Evolutionary conservation across 1,139 yeast species (phyloP).

Genomic region (Magnusiomyces tetraspermus): DNA sequence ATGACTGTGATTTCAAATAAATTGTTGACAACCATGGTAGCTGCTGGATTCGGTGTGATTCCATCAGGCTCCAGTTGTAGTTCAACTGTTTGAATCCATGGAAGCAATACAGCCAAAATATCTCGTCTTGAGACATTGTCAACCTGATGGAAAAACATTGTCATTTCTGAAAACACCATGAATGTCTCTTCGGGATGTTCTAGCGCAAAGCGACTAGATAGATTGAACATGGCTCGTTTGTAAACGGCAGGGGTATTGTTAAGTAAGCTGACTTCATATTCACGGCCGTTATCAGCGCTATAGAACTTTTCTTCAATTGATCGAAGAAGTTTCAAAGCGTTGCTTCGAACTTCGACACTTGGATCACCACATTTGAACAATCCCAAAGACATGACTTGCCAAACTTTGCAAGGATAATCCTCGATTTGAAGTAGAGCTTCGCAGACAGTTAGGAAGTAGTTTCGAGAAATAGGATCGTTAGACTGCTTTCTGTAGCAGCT

Average conservation of each 20-base stretch:
- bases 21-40: conserved; percentile 66
- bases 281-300: conserved; percentile 39
- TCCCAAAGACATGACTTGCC: conserved; percentile 55
- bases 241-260: conserved; percentile 65
- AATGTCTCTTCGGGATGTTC: conserved; percentile 50
- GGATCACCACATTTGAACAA: conserved; percentile 63
- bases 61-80: conserved; percentile 45
- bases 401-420: conserved; percentile 39
- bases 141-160: conserved; percentile 59
- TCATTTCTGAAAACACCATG: conserved; percentile 59
- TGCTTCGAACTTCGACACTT: conserved; percentile 46
- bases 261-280: conserved; percentile 51
- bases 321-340: conserved; percentile 52
- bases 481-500: conserved; percentile 48
- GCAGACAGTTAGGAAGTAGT: conserved; percentile 64
- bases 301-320: conserved; percentile 47
- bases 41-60: conserved; percentile 27
- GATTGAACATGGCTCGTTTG: conserved; percentile 63
- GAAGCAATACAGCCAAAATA: conserved; percentile 66
- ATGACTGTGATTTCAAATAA: conserved; percentile 76
- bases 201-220: conserved; percentile 54
- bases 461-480: conserved; percentile 43
- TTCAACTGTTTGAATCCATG: conserved; percentile 82
- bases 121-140: conserved; percentile 57
- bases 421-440: conserved; percentile 44